These are phyloP conservation scores for Babesia divergens DNA, from an alignment of 169 alveolate species.

Conservation along the genomic window DNA sequence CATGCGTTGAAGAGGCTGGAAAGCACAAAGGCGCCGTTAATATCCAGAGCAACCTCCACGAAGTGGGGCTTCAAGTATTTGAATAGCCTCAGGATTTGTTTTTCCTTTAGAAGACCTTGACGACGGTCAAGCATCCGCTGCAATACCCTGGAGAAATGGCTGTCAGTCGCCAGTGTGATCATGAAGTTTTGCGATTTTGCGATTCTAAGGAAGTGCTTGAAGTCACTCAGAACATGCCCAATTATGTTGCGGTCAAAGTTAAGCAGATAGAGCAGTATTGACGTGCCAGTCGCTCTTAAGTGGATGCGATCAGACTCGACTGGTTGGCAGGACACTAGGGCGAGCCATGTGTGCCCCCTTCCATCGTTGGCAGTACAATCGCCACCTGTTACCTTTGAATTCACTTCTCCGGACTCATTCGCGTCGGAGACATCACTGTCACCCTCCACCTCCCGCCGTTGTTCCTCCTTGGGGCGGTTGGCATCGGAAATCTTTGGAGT, in stretches of 20 bases:
- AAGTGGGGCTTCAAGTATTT: conserved; percentile 4
- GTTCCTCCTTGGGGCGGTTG: background rate
- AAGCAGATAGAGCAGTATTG: conserved; percentile 31
- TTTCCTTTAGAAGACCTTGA: conserved; percentile 41
- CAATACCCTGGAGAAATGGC: conserved; percentile 55
- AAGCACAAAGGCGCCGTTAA: conserved; percentile 44
- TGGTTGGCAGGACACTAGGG: conserved; percentile 18
- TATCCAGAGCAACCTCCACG: conserved; percentile 7
- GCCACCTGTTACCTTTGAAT: background rate
- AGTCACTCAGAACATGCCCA: conserved; percentile 4
- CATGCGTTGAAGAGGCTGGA: conserved; percentile 2
- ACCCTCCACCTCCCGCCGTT: background rate
- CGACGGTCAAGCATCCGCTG: conserved; percentile 55
- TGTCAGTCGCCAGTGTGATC: conserved; percentile 21
- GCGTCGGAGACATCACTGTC: background rate
- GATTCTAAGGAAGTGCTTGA: conserved; percentile 28
- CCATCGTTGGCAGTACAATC: background rate
- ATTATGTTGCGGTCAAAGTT: conserved; percentile 40
- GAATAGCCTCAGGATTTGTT: conserved; percentile 19
- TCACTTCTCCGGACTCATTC: background rate
- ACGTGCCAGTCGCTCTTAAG: conserved; percentile 44
- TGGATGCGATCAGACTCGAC: background rate
- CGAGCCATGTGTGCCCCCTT: conserved; percentile 17
- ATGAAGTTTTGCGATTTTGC: conserved; percentile 4
- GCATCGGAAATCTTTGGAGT: background rate